A percentile compares a stretch with the other conserved stretches of the same genome.
Evolutionary conservation across 306 rosid genomes (phyloP).

Genomic region (Lagenaria siceraria): DNA sequence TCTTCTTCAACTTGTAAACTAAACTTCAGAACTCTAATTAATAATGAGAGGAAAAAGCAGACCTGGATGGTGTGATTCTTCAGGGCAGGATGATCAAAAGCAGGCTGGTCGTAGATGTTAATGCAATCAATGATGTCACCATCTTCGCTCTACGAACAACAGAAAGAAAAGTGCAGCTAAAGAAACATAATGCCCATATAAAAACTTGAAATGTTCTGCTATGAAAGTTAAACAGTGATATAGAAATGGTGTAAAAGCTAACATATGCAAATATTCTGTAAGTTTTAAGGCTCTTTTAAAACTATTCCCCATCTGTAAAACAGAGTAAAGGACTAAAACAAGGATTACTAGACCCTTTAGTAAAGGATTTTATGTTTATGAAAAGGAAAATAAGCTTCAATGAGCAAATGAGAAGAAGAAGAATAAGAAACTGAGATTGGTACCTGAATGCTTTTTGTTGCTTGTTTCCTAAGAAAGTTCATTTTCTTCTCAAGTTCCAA

Average conservation of each 20-base stretch:
- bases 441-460: conserved; percentile 43
- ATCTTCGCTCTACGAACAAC: conserved; percentile 43
- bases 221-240: background rate
- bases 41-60: background rate
- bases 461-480: conserved; percentile 28
- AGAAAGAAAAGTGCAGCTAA: background rate
- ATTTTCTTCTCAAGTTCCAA: conserved; percentile 37
- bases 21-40: background rate
- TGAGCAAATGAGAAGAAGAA: background rate
- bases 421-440: background rate
- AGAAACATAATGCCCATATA: background rate
- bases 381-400: no score
- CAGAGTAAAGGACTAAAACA: background rate
- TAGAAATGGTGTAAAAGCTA: background rate
- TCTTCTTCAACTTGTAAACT: background rate
- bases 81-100: conserved; percentile 49
- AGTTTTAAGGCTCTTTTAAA: background rate
- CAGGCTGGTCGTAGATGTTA: conserved; percentile 42
- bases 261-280: background rate
- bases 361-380: no score
- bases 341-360: background rate
- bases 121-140: conserved; percentile 59
- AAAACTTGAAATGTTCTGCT: background rate
- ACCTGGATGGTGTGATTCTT: conserved; percentile 49
- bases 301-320: background rate